Base-by-base conservation (phyloP, 345 rosid genomes). In the Lepidium sativum region DNA sequence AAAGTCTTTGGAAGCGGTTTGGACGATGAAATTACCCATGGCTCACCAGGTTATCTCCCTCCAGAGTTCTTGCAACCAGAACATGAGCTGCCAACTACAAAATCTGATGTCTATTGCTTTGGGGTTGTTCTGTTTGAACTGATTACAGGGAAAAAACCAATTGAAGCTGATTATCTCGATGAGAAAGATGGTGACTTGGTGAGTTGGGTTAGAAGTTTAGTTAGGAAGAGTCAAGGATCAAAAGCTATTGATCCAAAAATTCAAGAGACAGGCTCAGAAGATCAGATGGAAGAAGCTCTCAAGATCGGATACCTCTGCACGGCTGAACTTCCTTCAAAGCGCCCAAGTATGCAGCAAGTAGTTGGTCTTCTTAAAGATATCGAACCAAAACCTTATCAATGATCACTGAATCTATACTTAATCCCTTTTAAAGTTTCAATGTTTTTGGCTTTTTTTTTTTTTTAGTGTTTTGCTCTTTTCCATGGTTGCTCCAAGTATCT, bases 341-440 rank as follows among this genome's bases (percentile, higher is more conserved):
- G 96, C 41, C 98, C 98, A 12, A 92, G 87, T 77, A 92, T 87
- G 88, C 97, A 92, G 53, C 98, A 92, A 76, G 81, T 92, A 44
- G 97, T 92, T 34, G 97, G 98, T 54, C 89, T 92, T 67, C 96
- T 92, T 63, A 92, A 92, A 77, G 98, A 92, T 39, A 84, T 89
- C 12, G 91, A 92, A 75, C 87, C 96, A 2, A 64, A 74, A 48
- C 39, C 62, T 68, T 62, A 70, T 48, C 79, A 74, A 55, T 78
- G 82, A 79, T 31, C 63, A 59, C 25, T 54, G 23, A 39, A 20
- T 52, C 18, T 33, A 1, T 33, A 31, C 0, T 17, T 64, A 48
- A 63, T 51, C 27, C 39, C 45, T 14, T 14, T 49, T 5, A 54
- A 27, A 52, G 64, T 48, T 61, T 50, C 17, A 8, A 23, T 60